Conservation (phyloP, 2,329 filamentous ascomycete species). For the Neofusicoccum ribis region DNA sequence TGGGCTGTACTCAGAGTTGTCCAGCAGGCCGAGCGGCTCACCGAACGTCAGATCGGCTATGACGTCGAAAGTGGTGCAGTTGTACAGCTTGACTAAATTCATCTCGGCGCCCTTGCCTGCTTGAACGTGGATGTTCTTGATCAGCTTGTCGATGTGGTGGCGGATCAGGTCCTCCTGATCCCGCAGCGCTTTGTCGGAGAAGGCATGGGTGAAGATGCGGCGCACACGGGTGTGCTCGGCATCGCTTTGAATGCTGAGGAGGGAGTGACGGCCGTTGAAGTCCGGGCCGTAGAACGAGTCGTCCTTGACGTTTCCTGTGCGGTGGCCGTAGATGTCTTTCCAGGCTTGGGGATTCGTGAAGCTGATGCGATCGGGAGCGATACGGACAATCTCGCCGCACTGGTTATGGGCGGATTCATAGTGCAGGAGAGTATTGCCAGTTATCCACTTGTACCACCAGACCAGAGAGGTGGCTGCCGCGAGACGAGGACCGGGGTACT, state of each 20-base stretch:
- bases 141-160: conserved; percentile 42
- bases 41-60: conserved; percentile 30
- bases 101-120: conserved; percentile 31
- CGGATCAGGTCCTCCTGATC: conserved; percentile 43
- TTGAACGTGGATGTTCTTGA: conserved; percentile 32
- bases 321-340: conserved; percentile 22
- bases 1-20: conserved; percentile 23
- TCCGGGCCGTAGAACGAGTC: conserved; percentile 17
- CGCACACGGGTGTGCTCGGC: conserved; percentile 43
- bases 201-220: conserved; percentile 41
- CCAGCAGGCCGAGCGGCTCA: conserved; percentile 25
- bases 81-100: conserved; percentile 35
- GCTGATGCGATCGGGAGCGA: conserved; percentile 44
- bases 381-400: conserved; percentile 45
- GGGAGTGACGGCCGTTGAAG: conserved; percentile 31
- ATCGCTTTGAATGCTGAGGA: conserved; percentile 37
- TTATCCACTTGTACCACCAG: conserved; percentile 32
- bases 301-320: conserved; percentile 4
- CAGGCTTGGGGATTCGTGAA: conserved; percentile 45
- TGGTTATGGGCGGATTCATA: conserved; percentile 34
- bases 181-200: conserved; percentile 40
- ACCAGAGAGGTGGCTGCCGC: conserved; percentile 30
- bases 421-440: conserved; percentile 26
- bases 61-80: conserved; percentile 28
- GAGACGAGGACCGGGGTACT: conserved; percentile 44